Conservation (phyloP, 2,329 filamentous ascomycete species). For the Epicoccum sorghinum region DNA sequence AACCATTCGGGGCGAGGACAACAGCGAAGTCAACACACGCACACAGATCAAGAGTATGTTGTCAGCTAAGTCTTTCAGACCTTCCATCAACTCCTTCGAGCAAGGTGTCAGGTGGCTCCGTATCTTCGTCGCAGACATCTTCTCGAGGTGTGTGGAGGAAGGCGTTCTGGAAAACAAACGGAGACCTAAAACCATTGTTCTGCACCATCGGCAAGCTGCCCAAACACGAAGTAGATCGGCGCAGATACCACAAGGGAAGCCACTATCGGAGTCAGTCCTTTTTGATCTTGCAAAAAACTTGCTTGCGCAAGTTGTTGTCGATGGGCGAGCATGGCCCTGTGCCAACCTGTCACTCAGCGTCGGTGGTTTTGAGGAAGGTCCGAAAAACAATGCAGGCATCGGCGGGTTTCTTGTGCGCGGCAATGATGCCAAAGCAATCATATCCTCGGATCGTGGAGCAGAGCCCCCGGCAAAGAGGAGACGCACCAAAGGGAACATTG, state of each 20-base stretch:
- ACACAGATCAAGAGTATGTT: conserved; percentile 98
- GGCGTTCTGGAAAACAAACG: conserved; percentile 86
- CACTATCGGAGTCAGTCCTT: conserved; percentile 73
- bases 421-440: conserved; percentile 59
- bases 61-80: conserved; percentile 92
- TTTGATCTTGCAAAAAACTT: conserved; percentile 79
- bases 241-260: conserved; percentile 77
- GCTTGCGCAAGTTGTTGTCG: conserved; percentile 76
- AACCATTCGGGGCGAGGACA: conserved; percentile 83
- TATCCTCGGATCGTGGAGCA: conserved; percentile 26
- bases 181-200: conserved; percentile 81
- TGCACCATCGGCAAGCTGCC: conserved; percentile 78
- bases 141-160: conserved; percentile 86
- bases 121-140: conserved; percentile 92
- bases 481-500: conserved; percentile 44
- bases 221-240: conserved; percentile 77
- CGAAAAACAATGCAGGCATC: conserved; percentile 84
- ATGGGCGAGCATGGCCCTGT: conserved; percentile 87
- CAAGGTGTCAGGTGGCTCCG: conserved; percentile 84
- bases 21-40: conserved; percentile 84
- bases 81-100: conserved; percentile 76
- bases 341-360: conserved; percentile 88
- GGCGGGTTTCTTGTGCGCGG: conserved; percentile 79
- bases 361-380: conserved; percentile 88
- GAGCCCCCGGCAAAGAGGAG: conserved; percentile 40